Evolutionary conservation across 202 grass and related monocot species (phyloP).

Genomic region (Eragrostis tef): DNA sequence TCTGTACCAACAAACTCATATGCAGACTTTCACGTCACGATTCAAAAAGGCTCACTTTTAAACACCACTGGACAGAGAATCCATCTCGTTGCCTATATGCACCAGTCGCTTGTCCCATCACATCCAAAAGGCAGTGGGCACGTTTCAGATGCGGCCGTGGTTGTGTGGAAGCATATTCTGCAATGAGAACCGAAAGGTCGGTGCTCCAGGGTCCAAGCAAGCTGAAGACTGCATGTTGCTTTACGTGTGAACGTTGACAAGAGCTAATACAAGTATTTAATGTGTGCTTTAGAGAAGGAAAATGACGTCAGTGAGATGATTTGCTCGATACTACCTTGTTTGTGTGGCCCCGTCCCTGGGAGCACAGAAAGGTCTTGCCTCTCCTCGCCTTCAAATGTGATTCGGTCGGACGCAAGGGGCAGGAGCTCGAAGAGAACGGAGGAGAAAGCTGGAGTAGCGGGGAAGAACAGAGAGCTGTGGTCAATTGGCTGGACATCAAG

Average conservation of each 20-base stretch:
- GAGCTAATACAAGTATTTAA: neutral
- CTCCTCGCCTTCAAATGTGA: neutral
- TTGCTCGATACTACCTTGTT: neutral
- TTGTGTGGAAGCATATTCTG: slow-evolving; percentile 24
- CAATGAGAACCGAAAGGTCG: neutral
- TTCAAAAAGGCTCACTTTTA: neutral
- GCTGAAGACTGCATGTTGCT: neutral
- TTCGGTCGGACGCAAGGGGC: neutral
- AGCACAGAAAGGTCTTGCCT: neutral
- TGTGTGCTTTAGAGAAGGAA: neutral
- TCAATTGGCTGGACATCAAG: neutral
- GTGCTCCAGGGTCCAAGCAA: neutral
- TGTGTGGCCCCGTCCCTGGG: neutral
- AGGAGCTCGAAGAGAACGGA: neutral
- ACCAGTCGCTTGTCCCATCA: neutral
- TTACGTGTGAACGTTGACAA: neutral
- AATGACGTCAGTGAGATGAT: slow-evolving; percentile 18
- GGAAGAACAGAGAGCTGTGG: neutral
- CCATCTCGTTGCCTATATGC: neutral
- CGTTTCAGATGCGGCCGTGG: neutral
- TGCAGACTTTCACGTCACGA: neutral
- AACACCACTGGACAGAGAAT: neutral
- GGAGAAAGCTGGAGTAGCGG: neutral
- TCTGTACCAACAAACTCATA: neutral
- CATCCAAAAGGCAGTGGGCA: neutral